Conservation (phyloP, 495 filamentous ascomycete species). For the Talaromyces adpressus region DNA sequence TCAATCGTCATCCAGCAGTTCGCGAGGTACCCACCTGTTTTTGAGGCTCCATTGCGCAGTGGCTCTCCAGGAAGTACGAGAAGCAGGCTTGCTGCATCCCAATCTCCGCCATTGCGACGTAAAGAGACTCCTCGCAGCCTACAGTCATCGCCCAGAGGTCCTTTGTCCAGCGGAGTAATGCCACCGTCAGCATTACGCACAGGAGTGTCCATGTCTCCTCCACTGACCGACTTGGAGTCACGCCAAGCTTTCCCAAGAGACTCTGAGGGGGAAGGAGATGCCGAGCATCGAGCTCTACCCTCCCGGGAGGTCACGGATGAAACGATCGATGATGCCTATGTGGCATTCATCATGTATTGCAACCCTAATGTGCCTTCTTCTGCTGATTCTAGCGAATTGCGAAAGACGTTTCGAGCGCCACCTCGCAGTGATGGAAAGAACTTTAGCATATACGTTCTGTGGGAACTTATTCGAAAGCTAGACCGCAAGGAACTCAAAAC, state of each 20-base stretch:
- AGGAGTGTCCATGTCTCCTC: constrained; percentile 32
- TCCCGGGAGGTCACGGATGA: constrained; percentile 61
- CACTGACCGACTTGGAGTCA: constrained; percentile 24
- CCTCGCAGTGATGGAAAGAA: constrained; percentile 90
- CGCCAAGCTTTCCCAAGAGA: constrained; percentile 28
- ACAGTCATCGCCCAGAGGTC: constrained; percentile 35
- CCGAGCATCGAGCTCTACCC: constrained; percentile 48
- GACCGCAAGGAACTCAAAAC: constrained; percentile 91
- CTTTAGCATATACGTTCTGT: constrained; percentile 78
- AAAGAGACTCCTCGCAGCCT: constrained; percentile 39
- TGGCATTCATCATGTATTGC: constrained; percentile 86
- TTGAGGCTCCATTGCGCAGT: constrained; percentile 35
- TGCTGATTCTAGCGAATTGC: constrained; percentile 66
- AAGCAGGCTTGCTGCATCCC: constrained; percentile 29
- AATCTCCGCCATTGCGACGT: constrained; percentile 34
- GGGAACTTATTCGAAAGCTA: constrained; percentile 73
- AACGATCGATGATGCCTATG: constrained; percentile 81
- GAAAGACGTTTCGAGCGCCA: constrained; percentile 72
- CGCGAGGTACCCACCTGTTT: constrained; percentile 32
- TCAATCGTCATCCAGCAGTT: constrained; percentile 37
- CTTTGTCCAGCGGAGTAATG: constrained; percentile 22
- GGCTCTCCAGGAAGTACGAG: constrained; percentile 39
- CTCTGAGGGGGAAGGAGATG: constrained; percentile 20
- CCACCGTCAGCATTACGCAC: constrained; percentile 24
- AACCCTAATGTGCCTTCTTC: constrained; percentile 68